Base-by-base conservation (phyloP, 1,284 basidiomycete genomes). In the Malassezia nana region DNA sequence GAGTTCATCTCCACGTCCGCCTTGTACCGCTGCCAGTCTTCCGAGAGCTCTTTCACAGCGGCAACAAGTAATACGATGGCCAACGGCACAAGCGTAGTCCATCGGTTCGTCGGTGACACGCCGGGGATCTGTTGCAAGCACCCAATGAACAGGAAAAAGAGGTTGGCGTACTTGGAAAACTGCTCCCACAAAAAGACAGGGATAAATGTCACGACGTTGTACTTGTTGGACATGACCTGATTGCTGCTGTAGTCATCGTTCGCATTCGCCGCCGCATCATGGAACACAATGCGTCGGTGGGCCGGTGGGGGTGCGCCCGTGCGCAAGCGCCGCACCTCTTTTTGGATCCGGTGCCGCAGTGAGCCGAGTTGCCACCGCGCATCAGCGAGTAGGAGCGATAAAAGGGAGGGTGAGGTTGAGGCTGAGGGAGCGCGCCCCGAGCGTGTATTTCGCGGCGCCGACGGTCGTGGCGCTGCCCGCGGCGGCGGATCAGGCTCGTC, bases 101-200 rank as follows among this genome's bases (percentile, higher is more conserved):
- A 99, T 50, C 78, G 79, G 67, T 96, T 92, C 3, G 92, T 98
- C 8, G 94, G 94, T 2, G 92, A 98, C 6, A 99, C 94, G 64
- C 83, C 87, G 9, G 94, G 94, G 62, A 98, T 91, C 78, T 99
- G 94, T 75, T 98, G 92, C 51, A 98, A 96, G 75, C 83, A 87
- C 24, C 90, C 90, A 25, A 92, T 98, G 79, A 98, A 98, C 57
- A 99, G 79, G 81, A 99, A 98, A 80, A 99, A 99, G 58, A 98
- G 59, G 75, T 99, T 98, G 65, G 94, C 94, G 72, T 95, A 96
- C 81, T 94, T 92, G 60, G 87, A 89, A 79, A 95, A 94, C 83
- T 95, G 90, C 75, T 95, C 90, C 46, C 60, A 49, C 55, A 98
- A 76, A 77, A 98, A 99, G 75, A 95, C 96, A 46, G 89, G 90